A percentile compares a stretch with the other conserved stretches of the same genome.
Conservation (phyloP, 768 basidiomycete genomes). For the Agrocybe chaxingu region DNA sequence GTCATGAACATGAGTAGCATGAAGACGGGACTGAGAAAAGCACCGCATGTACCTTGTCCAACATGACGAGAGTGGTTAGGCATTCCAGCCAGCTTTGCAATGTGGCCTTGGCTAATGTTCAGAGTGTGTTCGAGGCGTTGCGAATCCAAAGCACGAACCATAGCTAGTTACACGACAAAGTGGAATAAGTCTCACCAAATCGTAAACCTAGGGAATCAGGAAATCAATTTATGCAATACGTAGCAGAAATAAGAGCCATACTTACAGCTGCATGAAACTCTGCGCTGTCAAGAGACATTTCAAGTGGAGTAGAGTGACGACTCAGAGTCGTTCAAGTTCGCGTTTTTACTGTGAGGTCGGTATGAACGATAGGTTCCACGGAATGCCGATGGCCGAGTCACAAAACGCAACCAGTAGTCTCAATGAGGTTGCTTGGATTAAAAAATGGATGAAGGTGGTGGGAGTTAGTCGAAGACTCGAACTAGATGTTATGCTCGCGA, state of each 20-base stretch:
- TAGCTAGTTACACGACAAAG: constrained; percentile 69
- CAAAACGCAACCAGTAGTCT: too few species aligned
- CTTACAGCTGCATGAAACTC: constrained; percentile 35
- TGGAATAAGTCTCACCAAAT: constrained; percentile 70
- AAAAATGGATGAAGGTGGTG: too few species aligned
- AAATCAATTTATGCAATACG: neutral
- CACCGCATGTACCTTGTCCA: constrained; percentile 59
- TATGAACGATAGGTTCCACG: too few species aligned
- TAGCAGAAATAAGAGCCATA: neutral
- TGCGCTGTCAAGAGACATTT: constrained; percentile 26
- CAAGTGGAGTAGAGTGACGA: neutral
- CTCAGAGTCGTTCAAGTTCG: too few species aligned
- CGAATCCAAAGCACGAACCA: constrained; percentile 36
- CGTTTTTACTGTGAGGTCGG: too few species aligned
- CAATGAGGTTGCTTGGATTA: too few species aligned
- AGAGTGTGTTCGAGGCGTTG: neutral
- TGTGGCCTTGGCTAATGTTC: constrained; percentile 49
- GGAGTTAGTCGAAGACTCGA: too few species aligned
- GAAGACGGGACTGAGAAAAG: neutral
- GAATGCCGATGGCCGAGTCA: too few species aligned
- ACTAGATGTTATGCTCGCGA: too few species aligned
- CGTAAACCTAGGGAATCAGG: constrained; percentile 57
- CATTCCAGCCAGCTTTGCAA: constrained; percentile 79
- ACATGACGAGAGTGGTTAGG: constrained; percentile 78
- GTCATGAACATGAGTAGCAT: neutral